Conservation (phyloP, 1,139 yeast species). For the Schwanniomyces etchellsii region DNA sequence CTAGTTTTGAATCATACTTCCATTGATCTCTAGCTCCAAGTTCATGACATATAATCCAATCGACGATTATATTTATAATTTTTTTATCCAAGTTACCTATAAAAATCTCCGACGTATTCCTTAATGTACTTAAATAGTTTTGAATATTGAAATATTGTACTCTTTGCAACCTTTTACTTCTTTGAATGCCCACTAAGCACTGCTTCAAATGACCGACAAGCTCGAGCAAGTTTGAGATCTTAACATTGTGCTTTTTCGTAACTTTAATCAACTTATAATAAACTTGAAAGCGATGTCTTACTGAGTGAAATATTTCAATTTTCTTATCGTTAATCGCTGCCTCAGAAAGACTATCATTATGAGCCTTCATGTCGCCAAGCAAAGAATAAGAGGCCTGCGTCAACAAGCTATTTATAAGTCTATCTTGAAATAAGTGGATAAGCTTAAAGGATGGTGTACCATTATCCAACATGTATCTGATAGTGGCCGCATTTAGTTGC, state of each 20-base stretch:
- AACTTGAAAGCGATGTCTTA: conserved; percentile 23
- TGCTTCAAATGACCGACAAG: conserved; percentile 12
- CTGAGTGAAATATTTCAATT: conserved; percentile 23
- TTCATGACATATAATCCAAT: conserved; percentile 15
- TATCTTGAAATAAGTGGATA: conserved; percentile 19
- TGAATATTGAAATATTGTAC: conserved; percentile 9
- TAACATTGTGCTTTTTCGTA: conserved; percentile 19
- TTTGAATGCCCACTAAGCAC: conserved; percentile 12
- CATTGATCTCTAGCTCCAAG: conserved; percentile 15
- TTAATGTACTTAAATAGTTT: conserved; percentile 9
- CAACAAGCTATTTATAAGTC: conserved; percentile 11
- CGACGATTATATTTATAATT: conserved; percentile 23
- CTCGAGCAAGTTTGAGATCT: conserved; percentile 10
- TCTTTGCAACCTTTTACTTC: conserved; percentile 3
- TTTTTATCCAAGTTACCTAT: conserved; percentile 15
- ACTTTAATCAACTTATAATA: conserved; percentile 16
- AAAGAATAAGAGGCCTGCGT: background rate
- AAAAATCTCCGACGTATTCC: conserved; percentile 2
- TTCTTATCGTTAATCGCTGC: conserved; percentile 5
- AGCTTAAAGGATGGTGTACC: conserved; percentile 17
- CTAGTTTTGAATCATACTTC: conserved; percentile 16
- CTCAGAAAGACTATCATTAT: background rate
- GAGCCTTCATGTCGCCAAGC: background rate
- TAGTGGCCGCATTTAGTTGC: conserved; percentile 22
- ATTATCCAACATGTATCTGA: conserved; percentile 23